A percentile compares a stretch with the other conserved stretches of the same genome.
These are phyloP conservation scores for Corymbia maculata DNA, from an alignment of 345 rosid species.

Conservation along the genomic window DNA sequence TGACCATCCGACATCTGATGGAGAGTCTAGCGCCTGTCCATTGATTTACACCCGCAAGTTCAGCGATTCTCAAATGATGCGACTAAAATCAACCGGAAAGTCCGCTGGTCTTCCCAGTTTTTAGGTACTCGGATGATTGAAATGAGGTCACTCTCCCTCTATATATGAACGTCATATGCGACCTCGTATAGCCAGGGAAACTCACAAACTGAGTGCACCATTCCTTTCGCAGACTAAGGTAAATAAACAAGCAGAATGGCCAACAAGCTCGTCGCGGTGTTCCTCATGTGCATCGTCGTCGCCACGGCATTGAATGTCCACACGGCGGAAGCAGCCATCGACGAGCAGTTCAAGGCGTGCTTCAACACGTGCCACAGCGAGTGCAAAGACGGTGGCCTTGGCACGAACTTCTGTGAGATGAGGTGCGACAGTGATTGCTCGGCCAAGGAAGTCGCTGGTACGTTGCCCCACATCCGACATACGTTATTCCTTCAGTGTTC, in stretches of 20 bases:
- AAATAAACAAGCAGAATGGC: slow-evolving; percentile 4
- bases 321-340: background rate
- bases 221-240: background rate
- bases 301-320: background rate
- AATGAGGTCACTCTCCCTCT: background rate
- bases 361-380: background rate
- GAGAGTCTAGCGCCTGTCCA: background rate
- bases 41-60: background rate
- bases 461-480: background rate
- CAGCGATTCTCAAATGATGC: background rate
- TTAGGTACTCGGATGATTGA: background rate
- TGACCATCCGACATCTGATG: background rate
- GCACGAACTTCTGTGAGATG: background rate
- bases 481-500: background rate
- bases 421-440: background rate
- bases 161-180: background rate
- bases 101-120: background rate
- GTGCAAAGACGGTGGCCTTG: background rate
- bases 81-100: background rate
- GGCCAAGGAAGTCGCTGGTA: background rate
- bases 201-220: background rate
- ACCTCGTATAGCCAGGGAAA: background rate
- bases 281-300: slow-evolving; percentile 11
- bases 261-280: slow-evolving; percentile 8
- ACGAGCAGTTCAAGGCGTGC: background rate